Base-by-base conservation (phyloP, 805 yeast genomes). In the Maudiozyma saulgeensis region DNA sequence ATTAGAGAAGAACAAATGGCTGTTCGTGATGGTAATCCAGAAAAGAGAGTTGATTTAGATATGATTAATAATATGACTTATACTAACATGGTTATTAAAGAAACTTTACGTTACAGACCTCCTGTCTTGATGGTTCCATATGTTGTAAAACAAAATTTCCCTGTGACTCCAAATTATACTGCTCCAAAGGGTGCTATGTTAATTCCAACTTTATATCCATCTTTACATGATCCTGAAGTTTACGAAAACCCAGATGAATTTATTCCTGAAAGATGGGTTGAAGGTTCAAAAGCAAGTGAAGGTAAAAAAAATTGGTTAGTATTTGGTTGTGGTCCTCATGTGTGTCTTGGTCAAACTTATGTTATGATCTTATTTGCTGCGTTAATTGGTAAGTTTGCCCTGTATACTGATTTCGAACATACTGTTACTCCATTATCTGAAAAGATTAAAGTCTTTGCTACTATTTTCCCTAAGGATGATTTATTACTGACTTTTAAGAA, bases 81-180 rank as follows among this genome's bases (percentile, higher is more conserved):
- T 73, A 91, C 99, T 18, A 76, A 78, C 60, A 81, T 81, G 84
- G 96, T 87, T 55, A 96, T 93, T 53, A 87, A 81, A 70, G 99
- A 93, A 74, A 73, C 93, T 49, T 78, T 93, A 59, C 83, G 99
- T 67, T 86, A 85, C 74, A 83, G 98, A 70, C 99, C 99, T 26
- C 99, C 99, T 3, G 99, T 93, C 53, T 63, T 90, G 50, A 93
- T 93, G 99, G 98, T 93, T 53, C 99, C 99, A 47, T 93, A 93
- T 66, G 88, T 87, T 52, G 96, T 79, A 48, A 93, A 93, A 76
- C 76, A 88, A 67, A 71, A 78, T 13, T 93, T 86, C 76, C 95
- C 95, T 41, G 81, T 93, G 47, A 78, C 87, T 39, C 83, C 84
- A 15, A 78, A 75, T 50, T 93, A 93, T 71, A 81, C 91, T 26